Base-by-base conservation (phyloP, 2,329 filamentous ascomycete species). In the Penicillium sp. region DNA sequence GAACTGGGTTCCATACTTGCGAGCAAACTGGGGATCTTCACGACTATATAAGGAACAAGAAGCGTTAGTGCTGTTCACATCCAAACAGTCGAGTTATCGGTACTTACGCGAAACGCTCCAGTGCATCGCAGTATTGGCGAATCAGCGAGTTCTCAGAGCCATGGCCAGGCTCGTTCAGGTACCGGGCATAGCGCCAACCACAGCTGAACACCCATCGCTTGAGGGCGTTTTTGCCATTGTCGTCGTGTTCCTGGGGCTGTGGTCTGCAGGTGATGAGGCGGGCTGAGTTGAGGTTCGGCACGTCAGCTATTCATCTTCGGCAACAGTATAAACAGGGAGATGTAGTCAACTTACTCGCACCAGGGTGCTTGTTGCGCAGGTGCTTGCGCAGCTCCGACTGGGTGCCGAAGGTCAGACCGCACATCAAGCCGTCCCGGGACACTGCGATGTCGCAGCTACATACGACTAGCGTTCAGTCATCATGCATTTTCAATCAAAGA, bases 181-280 rank as follows among this genome's bases (percentile, higher is more conserved):
- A 58, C 0, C 2, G 11, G 5, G 56, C 44, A 9, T 46, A 10
- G 11, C 56, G 56, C 56, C 56, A 55, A 11, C 51, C 56, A 11
- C 44, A 19, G 2, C 2, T 39, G 31, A 59, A 24, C 16, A 55
- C 52, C 52, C 47, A 58, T 18, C 3, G 37, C 46, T 46, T 55
- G 6, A 49, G 24, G 33, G 40, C 27, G 7, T 46, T 16, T 11
- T 1, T 39, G 14, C 41, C 52, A 9, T 39, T 46, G 13, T 18
- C 11, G 39, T 5, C 14, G 5, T 41, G 16, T 9, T n/a, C 18
- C 3, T 16, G 14, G 14, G 16, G 2, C 1, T 19, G 39, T 2
- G 16, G 7, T 7, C 6, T 1, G 31, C 9, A 9, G 31, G 31
- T 31, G 31, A 31, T 10, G 31, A 10, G 6, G 7, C 9, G 31